These are phyloP conservation scores for Eucalyptus dawsonii DNA, from an alignment of 345 rosid genomes.

Conservation along the genomic window DNA sequence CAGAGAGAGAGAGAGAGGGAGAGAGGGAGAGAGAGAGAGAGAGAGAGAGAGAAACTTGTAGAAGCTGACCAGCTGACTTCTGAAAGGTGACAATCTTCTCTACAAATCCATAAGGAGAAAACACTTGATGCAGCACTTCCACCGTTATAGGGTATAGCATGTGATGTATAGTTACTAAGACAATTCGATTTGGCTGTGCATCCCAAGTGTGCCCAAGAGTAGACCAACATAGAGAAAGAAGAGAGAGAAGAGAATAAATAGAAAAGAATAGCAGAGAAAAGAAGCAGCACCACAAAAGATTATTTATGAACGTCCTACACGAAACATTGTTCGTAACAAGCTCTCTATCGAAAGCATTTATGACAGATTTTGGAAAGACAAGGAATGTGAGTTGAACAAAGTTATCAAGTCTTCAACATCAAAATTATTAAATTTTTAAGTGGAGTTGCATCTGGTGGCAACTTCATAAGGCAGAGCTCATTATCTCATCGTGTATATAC, in stretches of 20 bases:
- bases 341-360: neutral
- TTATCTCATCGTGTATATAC: neutral
- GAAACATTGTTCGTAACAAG: neutral
- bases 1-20: neutral
- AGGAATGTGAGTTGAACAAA: neutral
- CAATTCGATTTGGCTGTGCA: slow-evolving; percentile 92
- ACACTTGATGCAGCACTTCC: slow-evolving; percentile 93
- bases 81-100: slow-evolving; percentile 97
- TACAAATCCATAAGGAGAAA: slow-evolving; percentile 86
- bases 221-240: slow-evolving; percentile 44
- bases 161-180: slow-evolving; percentile 85
- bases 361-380: neutral
- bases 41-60: slow-evolving; percentile 11
- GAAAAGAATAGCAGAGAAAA: slow-evolving; percentile 25
- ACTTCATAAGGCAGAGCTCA: neutral
- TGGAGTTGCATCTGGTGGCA: neutral
- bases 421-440: neutral
- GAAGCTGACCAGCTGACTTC: slow-evolving; percentile 98
- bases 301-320: neutral
- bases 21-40: neutral
- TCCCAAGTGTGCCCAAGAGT: slow-evolving; percentile 45
- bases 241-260: slow-evolving; percentile 50
- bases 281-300: slow-evolving; percentile 3
- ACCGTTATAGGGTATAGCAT: slow-evolving; percentile 96
- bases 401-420: neutral